A percentile compares a stretch with the other conserved stretches of the same genome.
These are phyloP conservation scores for Penicillium rolfsii DNA, from an alignment of 2,329 filamentous ascomycete species.

Conservation along the genomic window DNA sequence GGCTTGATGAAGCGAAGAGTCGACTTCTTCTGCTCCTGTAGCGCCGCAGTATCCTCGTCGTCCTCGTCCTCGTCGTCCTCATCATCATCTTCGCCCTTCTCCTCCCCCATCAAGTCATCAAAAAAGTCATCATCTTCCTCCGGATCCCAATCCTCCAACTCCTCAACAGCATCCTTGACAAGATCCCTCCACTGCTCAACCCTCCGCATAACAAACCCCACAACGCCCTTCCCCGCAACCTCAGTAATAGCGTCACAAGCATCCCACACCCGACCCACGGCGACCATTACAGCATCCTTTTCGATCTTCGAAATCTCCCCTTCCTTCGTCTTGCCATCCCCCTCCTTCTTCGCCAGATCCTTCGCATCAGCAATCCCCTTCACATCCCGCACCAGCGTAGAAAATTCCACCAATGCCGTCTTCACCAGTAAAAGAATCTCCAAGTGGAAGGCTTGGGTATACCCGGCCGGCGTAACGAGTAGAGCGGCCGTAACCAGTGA, in stretches of 20 bases:
- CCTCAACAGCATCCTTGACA: constrained; percentile 79
- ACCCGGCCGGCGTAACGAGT: constrained; percentile 62
- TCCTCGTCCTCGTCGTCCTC: constrained; percentile 25
- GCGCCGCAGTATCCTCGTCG: constrained; percentile 36
- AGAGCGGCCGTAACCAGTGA: constrained; percentile 73
- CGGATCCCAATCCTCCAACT: constrained; percentile 85
- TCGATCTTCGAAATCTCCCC: constrained; percentile 33
- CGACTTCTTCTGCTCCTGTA: constrained; percentile 47
- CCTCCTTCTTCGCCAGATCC: constrained; percentile 46
- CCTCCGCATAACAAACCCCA: constrained; percentile 70
- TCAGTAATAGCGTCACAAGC: constrained; percentile 73
- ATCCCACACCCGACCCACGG: constrained; percentile 81
- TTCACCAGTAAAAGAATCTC: constrained; percentile 66
- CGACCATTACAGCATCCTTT: constrained; percentile 61
- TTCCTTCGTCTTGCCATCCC: constrained; percentile 29
- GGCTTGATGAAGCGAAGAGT: constrained; percentile 49
- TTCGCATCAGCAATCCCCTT: constrained; percentile 51
- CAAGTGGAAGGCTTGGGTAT: constrained; percentile 64
- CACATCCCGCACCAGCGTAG: constrained; percentile 63
- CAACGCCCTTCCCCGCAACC: constrained; percentile 68
- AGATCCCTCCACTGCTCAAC: constrained; percentile 74
- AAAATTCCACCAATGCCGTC: constrained; percentile 65
- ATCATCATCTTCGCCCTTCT: constrained; percentile 21
- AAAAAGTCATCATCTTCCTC: constrained; percentile 64
- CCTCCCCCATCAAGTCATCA: constrained; percentile 40